Conservation (phyloP, 1,284 basidiomycete species). For the Puccinia horiana region DNA sequence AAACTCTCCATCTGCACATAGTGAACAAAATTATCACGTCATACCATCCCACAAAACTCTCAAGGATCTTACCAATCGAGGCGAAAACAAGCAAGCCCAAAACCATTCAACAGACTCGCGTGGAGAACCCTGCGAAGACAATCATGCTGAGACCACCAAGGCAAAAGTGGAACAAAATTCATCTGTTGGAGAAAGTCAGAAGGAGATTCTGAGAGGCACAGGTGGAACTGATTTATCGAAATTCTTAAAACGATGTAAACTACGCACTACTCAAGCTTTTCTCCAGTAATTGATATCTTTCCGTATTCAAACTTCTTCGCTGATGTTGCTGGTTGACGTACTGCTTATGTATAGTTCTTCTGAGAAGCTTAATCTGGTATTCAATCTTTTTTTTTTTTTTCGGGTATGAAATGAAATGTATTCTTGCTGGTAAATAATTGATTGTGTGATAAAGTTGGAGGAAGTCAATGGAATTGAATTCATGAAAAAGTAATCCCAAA, state of each 20-base stretch:
- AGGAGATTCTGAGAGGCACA: conserved; percentile 68
- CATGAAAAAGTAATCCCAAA: too few species aligned
- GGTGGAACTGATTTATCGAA: conserved; percentile 80
- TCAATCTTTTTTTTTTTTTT: too few species aligned
- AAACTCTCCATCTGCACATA: not conserved
- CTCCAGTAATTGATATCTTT: conserved; percentile 39
- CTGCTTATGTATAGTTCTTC: too few species aligned
- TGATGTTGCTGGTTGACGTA: too few species aligned
- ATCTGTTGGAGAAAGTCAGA: conserved; percentile 53
- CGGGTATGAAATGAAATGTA: too few species aligned
- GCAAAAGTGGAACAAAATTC: conserved; percentile 20
- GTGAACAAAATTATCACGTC: not conserved
- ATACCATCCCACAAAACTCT: too few species aligned
- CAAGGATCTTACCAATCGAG: not conserved
- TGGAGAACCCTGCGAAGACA: not conserved
- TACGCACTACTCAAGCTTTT: conserved; percentile 64
- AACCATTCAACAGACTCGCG: not conserved
- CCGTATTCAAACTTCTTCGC: too few species aligned
- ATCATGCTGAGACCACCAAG: not conserved
- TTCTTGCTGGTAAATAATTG: too few species aligned
- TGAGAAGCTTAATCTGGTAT: too few species aligned
- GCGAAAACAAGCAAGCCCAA: not conserved
- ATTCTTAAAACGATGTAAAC: conserved; percentile 77
- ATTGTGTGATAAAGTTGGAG: too few species aligned
- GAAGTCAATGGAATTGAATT: too few species aligned